These are phyloP conservation scores for Penicillium sp. DNA, from an alignment of 2,329 filamentous ascomycete genomes.

Conservation along the genomic window DNA sequence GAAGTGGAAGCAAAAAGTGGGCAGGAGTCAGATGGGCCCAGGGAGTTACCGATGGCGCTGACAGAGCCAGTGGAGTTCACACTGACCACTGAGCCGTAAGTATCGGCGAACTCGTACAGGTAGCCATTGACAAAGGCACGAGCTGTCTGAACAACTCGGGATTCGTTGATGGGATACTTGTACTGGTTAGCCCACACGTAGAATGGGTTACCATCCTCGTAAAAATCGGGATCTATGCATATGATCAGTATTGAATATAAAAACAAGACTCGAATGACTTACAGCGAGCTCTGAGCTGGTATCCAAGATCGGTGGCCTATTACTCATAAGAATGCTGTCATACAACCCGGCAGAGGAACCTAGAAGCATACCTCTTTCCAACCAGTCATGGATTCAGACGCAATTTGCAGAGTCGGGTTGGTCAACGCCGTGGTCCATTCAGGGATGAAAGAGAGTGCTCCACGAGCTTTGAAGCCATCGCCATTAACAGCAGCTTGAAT, in stretches of 20 bases:
- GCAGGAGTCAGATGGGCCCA: conserved; percentile 64
- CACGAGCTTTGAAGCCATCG: conserved; percentile 52
- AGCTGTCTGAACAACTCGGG: conserved; percentile 59
- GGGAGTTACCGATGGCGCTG: conserved; percentile 59
- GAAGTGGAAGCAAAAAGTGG: conserved; percentile 56
- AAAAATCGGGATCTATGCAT: conserved; percentile 49
- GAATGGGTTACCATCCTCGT: conserved; percentile 52
- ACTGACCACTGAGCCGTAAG: conserved; percentile 57
- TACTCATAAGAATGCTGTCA: not conserved
- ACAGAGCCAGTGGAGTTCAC: conserved; percentile 58
- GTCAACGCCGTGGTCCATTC: conserved; percentile 60
- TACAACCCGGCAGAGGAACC: conserved; percentile 43
- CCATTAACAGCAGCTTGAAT: conserved; percentile 47
- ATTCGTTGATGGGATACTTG: conserved; percentile 44
- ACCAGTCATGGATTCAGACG: conserved; percentile 61
- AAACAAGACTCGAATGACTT: not conserved
- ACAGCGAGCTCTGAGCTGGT: conserved; percentile 22
- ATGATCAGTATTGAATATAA: not conserved
- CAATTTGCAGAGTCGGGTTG: conserved; percentile 56
- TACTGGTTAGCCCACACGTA: conserved; percentile 68
- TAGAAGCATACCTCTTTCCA: conserved; percentile 54
- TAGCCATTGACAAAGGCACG: conserved; percentile 63
- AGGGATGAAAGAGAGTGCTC: conserved; percentile 57
- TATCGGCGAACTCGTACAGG: conserved; percentile 56
- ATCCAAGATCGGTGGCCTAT: conserved; percentile 19